Conservation (phyloP, 139 green algal species). For the Micractinium sp. region DNA sequence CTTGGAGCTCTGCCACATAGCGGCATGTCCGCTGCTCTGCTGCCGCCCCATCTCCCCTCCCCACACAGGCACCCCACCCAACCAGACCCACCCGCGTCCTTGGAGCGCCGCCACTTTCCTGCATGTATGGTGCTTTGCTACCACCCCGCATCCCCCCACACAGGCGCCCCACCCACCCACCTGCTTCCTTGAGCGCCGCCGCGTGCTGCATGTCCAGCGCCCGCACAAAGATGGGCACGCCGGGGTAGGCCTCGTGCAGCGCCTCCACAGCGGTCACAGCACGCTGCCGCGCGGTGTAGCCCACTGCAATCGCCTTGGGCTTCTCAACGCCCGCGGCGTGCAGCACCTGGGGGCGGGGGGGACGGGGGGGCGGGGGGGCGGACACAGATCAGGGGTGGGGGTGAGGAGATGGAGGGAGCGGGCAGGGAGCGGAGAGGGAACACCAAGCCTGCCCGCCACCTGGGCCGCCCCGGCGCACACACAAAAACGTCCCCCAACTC, state of each 20-base stretch:
- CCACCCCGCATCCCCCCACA: too few species aligned
- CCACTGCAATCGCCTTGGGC: slow-evolving; percentile 78
- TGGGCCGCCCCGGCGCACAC: background rate
- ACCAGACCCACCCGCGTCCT: background rate
- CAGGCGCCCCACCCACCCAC: too few species aligned
- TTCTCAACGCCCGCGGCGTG: slow-evolving; percentile 76
- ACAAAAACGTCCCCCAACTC: background rate
- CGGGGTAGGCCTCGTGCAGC: slow-evolving; percentile 64
- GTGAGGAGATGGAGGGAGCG: background rate
- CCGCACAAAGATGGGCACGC: slow-evolving; percentile 82
- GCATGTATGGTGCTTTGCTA: too few species aligned
- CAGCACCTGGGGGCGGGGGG: slow-evolving; percentile 62
- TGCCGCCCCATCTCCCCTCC: too few species aligned
- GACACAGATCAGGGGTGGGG: background rate
- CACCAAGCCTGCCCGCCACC: background rate
- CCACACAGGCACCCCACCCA: background rate
- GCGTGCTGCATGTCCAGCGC: slow-evolving; percentile 82
- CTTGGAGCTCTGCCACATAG: too few species aligned
- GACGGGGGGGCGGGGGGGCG: background rate
- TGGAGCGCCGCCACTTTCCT: too few species aligned
- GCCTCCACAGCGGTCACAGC: slow-evolving; percentile 69
- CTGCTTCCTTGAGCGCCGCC: slow-evolving; percentile 81
- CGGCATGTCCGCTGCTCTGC: too few species aligned
- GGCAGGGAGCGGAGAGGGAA: background rate
- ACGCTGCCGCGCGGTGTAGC: slow-evolving; percentile 63